Evolutionary conservation across 75 land plant species (phyloP), one percentile per base, ranked within the genome.

Genomic region (Pseudotsuga menziesii): DNA sequence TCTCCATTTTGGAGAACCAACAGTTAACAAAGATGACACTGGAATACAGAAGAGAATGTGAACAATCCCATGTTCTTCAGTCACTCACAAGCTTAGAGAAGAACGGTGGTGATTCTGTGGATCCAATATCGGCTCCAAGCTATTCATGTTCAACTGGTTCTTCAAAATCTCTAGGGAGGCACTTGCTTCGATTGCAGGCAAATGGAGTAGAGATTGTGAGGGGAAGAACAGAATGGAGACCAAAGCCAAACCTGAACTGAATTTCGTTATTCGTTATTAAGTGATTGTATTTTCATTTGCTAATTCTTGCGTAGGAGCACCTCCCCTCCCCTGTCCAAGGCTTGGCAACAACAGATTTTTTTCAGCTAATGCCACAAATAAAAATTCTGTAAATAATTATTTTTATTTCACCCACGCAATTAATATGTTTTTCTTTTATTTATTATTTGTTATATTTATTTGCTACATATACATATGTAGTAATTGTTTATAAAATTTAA

Each of bases 41-140:
- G 84, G 98, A 96, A 79, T 94, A 94, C 87, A 76, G 98, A 82
- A 82, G 88, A 69, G 99, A 96, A 78, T 94, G 97, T 54, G 83
- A 87, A 39, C 90, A 76, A 56, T 82, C 91, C 82, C 90, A 89
- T 55, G 87, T 92, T 57, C 79, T 95, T 75, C 88, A 93, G 78
- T 93, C 98, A 11, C 84, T 93, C 14, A 89, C 92, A 26, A 81
- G 91, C 17, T 85, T 92, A 19, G 83, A 85, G 13, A 48, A 48
- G 54, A 81, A 27, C 15, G 76, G 76, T 12, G 74, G 78, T 0
- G 80, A 64, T 3, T 72, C 41, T 26, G 78, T 70, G 2, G 16
- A 59, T 57, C 26, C 76, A 12, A 52, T 7, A 35, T 58, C 55
- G 77, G 75, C 29, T 27, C 63, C 72, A 89, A 58, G 0, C 16